Evolutionary conservation across 192 early-diverging fungal species (phyloP).

Genomic region (Kappamyces sp.): DNA sequence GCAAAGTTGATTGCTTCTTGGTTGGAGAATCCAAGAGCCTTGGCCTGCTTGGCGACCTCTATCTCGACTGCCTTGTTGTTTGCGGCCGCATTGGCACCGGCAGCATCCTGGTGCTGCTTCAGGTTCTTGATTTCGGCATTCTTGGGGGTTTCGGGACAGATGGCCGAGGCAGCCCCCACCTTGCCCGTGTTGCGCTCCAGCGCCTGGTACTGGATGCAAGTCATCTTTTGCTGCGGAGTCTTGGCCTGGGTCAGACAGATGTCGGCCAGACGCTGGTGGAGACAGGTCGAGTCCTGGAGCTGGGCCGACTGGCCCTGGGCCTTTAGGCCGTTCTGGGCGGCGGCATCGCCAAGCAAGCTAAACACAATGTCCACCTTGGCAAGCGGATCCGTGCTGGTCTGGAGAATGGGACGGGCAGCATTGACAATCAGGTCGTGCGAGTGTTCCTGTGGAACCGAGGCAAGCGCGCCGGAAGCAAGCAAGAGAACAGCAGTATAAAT

Average conservation of each 20-base stretch:
- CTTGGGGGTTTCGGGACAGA: slow-evolving; percentile 17
- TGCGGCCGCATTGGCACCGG: not conserved
- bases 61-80: slow-evolving; percentile 16
- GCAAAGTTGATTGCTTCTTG: slow-evolving; percentile 12
- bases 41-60: slow-evolving; percentile 9
- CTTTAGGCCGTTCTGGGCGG: slow-evolving; percentile 6
- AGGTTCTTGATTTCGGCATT: slow-evolving; percentile 1
- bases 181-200: slow-evolving; percentile 14
- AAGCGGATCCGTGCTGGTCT: not conserved
- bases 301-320: not conserved
- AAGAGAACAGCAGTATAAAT: too few species aligned
- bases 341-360: slow-evolving; percentile 12
- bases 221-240: not conserved
- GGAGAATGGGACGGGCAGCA: not conserved
- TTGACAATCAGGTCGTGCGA: slow-evolving; percentile 18
- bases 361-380: slow-evolving; percentile 10
- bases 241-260: slow-evolving; percentile 8
- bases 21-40: slow-evolving; percentile 13
- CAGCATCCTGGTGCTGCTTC: slow-evolving; percentile 18
- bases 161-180: slow-evolving; percentile 2
- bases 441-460: slow-evolving; percentile 17
- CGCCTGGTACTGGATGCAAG: not conserved
- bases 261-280: slow-evolving; percentile 17
- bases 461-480: too few species aligned
- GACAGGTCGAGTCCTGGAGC: slow-evolving; percentile 5